Evolutionary conservation across 805 yeast genomes (phyloP), one percentile per base, ranked within the genome.

Genomic region (Tetrapisispora phaffii): DNA sequence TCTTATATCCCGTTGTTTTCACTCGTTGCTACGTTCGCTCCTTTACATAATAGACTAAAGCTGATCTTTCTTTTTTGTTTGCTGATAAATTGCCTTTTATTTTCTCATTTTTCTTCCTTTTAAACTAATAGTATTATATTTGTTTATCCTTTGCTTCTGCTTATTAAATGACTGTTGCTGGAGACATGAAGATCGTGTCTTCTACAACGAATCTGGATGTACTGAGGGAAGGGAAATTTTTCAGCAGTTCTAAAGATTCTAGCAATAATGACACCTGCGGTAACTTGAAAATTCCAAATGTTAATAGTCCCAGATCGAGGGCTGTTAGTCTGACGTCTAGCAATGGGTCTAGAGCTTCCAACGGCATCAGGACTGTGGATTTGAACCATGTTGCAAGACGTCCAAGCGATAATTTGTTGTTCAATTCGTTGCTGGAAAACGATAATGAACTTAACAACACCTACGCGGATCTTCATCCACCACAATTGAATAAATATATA

Each of bases 351-450:
- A 42, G 20, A 16, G 31, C 7, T 29, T 28, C 34, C 15, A 42
- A 22, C 22, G 38, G 31, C 16, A 50, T 52, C 44, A 56, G 54
- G 34, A 55, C 56, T 29, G 46, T 55, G 5, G 63, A 59, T 7
- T 44, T 59, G 21, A 63, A 60, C 7, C 24, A 17, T 26, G 48
- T 56, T 28, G 59, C 56, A 7, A 52, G 67, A 29, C 52, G 66
- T 39, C 67, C 67, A 6, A 60, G 65, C 41, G 65, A 62, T 35
- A 62, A 61, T 47, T 39, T 61, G 26, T 41, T 60, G 34, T 40
- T 51, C 41, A 57, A 55, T 42, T 46, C 39, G 13, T 16, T 33
- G 16, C n/a, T 31, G 20, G 43, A 39, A 47, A 44, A 45, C 49
- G 29, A 47, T 43, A 19, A 20, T 10, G 23, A 28, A 7, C 1